Evolutionary conservation across 1,139 yeast genomes (phyloP), one percentile per base, ranked within the genome.

Genomic region (Lipomyces yarrowii): DNA sequence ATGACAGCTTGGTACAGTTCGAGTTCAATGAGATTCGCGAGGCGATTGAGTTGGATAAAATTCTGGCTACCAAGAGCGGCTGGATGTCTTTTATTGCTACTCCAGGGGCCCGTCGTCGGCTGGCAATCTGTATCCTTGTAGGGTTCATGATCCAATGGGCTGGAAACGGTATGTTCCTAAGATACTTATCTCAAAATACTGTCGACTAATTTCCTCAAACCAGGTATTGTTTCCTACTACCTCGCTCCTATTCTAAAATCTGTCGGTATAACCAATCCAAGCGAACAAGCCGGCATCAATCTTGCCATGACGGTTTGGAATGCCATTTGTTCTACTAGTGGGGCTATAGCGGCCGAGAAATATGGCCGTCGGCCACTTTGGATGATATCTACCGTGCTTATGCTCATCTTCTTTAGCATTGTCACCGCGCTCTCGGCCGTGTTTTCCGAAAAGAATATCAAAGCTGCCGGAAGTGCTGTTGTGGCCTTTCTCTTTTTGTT

Each of bases 181-280:
- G 30, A 26, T 26, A 26, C 4, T 26, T 26, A 26, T 26, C 2
- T 26, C 2, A 26, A 26, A 26, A 26, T 26, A 26, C 4, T 26
- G 30, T 26, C 30, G 18, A 39, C 18, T 39, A 39, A 39, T 39
- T 39, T 39, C n/a, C 15, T 8, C 46, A n/a, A 39, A 15, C 46
- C 15, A 39, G 46, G 83, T 55, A 77, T 82, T 65, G 82, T 82
- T 23, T 79, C 84, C 1, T 82, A 81, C 75, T 82, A 82, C 33
- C 26, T 57, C 6, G 60, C 60, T 42, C 35, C 35, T 39, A 56
- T 57, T 15, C 57, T 57, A 15, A n/a, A 15, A 30, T 2, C 61
- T 21, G 60, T 48, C 35, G 60, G 60, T 32, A 52, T 57, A 18
- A 48, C 53, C 10, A 32, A 30, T 23, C 26, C 53, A 21, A 30